Conservation (phyloP, 208 protist genomes). For the Crithidia acanthocephali region DNA sequence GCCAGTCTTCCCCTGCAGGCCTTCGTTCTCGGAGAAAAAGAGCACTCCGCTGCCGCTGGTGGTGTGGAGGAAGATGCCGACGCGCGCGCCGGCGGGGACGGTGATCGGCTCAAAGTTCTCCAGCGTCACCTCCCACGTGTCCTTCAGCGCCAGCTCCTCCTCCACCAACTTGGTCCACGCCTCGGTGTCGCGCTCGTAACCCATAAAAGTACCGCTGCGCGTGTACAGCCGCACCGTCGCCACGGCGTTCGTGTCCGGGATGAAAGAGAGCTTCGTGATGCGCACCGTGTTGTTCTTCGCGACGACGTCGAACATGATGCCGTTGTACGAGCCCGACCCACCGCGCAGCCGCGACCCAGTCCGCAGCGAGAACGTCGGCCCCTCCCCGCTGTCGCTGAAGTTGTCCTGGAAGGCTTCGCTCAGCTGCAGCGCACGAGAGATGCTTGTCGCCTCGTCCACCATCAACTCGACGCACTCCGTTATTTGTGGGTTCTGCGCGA, state of each 20-base stretch:
- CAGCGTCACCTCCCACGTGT: slow-evolving; percentile 59
- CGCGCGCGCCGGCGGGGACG: slow-evolving; percentile 61
- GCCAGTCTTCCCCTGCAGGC: slow-evolving; percentile 68
- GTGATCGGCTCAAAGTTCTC: slow-evolving; percentile 76
- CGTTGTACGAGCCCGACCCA: slow-evolving; percentile 81
- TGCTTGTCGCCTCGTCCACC: slow-evolving; percentile 40
- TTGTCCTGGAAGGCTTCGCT: slow-evolving; percentile 59
- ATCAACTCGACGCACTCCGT: slow-evolving; percentile 35
- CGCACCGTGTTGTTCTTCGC: slow-evolving; percentile 68
- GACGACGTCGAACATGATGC: slow-evolving; percentile 93
- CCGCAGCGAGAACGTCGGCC: slow-evolving; percentile 55
- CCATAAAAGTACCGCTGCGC: slow-evolving; percentile 76
- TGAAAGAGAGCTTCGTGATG: slow-evolving; percentile 79
- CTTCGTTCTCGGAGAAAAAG: slow-evolving; percentile 84
- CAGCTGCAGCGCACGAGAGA: slow-evolving; percentile 58
- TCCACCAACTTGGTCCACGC: slow-evolving; percentile 67
- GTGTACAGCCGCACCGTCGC: slow-evolving; percentile 74
- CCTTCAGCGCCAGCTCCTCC: slow-evolving; percentile 55
- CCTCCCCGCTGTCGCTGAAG: slow-evolving; percentile 47
- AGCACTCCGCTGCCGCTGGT: slow-evolving; percentile 80
- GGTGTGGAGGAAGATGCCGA: slow-evolving; percentile 86
- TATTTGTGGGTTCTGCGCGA: slow-evolving; percentile 34
- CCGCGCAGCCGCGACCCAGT: slow-evolving; percentile 59
- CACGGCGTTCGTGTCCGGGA: slow-evolving; percentile 73
- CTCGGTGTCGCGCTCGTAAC: slow-evolving; percentile 52